phyloP scores from a whole-genome alignment of 2,329 filamentous ascomycete genomes.

The Leptographium radiaticola region DNA sequence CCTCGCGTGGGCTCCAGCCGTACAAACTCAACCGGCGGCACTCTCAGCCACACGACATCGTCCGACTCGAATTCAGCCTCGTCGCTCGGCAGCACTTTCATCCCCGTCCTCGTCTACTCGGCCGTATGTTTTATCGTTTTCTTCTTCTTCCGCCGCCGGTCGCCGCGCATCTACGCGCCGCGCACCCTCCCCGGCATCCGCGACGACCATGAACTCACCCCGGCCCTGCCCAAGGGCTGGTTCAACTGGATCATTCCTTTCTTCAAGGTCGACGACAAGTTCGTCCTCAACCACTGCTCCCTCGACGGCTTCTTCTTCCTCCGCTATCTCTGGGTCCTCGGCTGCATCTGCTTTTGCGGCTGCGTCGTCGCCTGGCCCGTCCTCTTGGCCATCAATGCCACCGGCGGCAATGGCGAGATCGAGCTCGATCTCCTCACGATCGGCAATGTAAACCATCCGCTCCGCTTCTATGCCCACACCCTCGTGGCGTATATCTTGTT shows the following conservation, averaged over 20 bases:
- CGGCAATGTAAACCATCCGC: constrained; percentile 40
- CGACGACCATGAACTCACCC: constrained; percentile 40
- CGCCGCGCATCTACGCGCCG: constrained; percentile 41
- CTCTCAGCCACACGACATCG: constrained; percentile 20
- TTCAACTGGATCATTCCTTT: constrained; percentile 51
- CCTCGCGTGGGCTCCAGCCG: constrained; percentile 29
- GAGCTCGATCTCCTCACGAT: constrained; percentile 55
- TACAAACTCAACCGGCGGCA: constrained; percentile 25
- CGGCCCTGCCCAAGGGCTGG: constrained; percentile 39
- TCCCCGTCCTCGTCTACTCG: constrained; percentile 37
- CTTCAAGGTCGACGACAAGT: constrained; percentile 56
- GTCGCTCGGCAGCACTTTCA: constrained; percentile 34
- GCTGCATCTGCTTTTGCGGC: constrained; percentile 69
- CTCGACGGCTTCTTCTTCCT: constrained; percentile 83
- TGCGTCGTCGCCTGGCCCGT: constrained; percentile 75
- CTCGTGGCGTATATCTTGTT: constrained; percentile 74
- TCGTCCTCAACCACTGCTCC: constrained; percentile 73
- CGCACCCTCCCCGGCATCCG: constrained; percentile 37
- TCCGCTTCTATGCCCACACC: constrained; percentile 68
- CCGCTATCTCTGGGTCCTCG: constrained; percentile 66
- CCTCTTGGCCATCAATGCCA: constrained; percentile 71
- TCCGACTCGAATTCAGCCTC: constrained; percentile 26
- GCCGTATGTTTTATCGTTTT: constrained; percentile 38
- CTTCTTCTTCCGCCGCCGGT: constrained; percentile 31
- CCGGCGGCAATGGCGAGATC: constrained; percentile 50